Evolutionary conservation across 2,329 filamentous ascomycete genomes (phyloP).

Genomic region (Monosporascus sp.): DNA sequence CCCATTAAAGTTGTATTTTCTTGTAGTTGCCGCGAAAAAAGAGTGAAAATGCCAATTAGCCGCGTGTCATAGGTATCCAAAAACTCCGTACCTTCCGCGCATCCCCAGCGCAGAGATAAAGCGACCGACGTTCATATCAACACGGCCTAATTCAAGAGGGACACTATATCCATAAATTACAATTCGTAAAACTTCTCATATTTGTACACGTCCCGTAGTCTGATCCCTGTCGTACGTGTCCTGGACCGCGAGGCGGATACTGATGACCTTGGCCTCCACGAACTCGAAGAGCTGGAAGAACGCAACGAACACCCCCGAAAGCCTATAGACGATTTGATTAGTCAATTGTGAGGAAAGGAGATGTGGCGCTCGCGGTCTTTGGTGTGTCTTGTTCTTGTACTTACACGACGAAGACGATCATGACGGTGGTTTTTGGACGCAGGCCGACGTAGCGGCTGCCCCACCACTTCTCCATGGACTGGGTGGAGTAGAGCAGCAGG

Average conservation of each 20-base stretch:
- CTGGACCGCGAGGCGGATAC: conserved; percentile 19
- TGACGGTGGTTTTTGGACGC: conserved; percentile 19
- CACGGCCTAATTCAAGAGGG: too few species aligned
- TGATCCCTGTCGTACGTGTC: conserved; percentile 22
- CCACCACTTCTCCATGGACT: conserved; percentile 24
- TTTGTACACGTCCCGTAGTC: conserved; percentile 14
- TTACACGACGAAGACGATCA: conserved; percentile 22
- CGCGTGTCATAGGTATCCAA: background rate
- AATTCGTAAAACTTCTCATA: conserved; percentile 5
- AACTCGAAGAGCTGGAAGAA: conserved; percentile 22
- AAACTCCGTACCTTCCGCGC: background rate
- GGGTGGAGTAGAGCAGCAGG: conserved; percentile 21
- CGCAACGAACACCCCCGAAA: conserved; percentile 8
- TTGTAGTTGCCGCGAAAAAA: background rate
- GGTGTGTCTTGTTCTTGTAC: background rate
- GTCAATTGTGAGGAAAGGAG: background rate
- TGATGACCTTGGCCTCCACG: conserved; percentile 23
- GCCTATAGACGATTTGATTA: background rate
- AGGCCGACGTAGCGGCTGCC: conserved; percentile 21
- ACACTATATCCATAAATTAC: background rate
- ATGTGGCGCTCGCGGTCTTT: background rate
- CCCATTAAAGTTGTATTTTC: background rate
- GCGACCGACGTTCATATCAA: too few species aligned
- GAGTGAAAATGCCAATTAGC: background rate
- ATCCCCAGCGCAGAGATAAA: background rate